These are phyloP conservation scores for Mycena polygramma DNA, from an alignment of 768 basidiomycete species.

Conservation along the genomic window DNA sequence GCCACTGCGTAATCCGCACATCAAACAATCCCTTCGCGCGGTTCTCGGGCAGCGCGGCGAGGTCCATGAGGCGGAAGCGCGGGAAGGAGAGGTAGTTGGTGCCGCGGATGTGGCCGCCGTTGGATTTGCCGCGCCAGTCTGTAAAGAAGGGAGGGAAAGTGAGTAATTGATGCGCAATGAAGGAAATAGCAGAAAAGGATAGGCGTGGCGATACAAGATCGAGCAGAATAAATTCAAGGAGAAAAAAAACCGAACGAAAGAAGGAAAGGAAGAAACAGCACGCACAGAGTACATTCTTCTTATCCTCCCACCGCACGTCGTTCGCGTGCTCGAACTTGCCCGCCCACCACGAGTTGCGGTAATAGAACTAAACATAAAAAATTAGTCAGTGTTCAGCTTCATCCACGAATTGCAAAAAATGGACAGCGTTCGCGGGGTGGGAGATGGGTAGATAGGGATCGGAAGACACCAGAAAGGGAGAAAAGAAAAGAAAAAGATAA, in stretches of 20 bases:
- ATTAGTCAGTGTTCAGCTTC: too few relatives aligned
- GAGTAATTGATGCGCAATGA: too few relatives aligned
- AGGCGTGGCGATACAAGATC: too few relatives aligned
- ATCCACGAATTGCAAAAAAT: too few relatives aligned
- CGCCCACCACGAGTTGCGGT: slow-evolving; percentile 37
- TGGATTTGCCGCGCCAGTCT: slow-evolving; percentile 39
- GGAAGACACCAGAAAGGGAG: neutral
- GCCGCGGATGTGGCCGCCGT: slow-evolving; percentile 36
- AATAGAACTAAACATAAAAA: too few relatives aligned
- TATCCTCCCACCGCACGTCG: slow-evolving; percentile 28
- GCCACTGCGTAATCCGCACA: slow-evolving; percentile 31
- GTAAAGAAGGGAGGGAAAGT: too few relatives aligned
- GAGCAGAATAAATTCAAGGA: too few relatives aligned
- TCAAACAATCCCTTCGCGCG: slow-evolving; percentile 21
- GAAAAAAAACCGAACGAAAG: neutral
- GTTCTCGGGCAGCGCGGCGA: slow-evolving; percentile 25
- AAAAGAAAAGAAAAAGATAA: too few relatives aligned
- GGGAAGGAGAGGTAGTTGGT: slow-evolving; percentile 32
- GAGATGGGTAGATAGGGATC: too few relatives aligned
- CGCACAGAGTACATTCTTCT: slow-evolving; percentile 28
- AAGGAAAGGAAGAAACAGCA: neutral
- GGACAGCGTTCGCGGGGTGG: too few relatives aligned
- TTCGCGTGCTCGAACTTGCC: slow-evolving; percentile 33
- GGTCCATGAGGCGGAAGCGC: slow-evolving; percentile 33
- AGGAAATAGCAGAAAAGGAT: too few relatives aligned